Conservation (phyloP, 2,329 filamentous ascomycete species). For the Colletotrichum sp. region DNA sequence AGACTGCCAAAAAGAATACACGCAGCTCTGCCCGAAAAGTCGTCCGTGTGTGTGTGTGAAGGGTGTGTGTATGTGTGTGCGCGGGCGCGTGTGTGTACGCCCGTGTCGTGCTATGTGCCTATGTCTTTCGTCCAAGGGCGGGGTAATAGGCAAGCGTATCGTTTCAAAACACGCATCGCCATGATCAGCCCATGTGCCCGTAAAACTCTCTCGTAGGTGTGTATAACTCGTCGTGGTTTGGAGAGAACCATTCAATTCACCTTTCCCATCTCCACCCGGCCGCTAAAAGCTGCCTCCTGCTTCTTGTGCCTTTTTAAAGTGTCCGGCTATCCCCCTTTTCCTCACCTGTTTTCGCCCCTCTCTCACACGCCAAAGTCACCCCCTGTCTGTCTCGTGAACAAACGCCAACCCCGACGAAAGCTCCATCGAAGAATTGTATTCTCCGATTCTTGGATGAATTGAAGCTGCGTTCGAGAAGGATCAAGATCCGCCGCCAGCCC, state of each 20-base stretch:
- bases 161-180: constrained; percentile 14
- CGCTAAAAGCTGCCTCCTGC: neutral
- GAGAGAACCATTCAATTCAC: neutral
- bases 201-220: neutral
- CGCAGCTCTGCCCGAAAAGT: neutral
- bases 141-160: constrained; percentile 5
- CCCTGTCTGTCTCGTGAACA: neutral
- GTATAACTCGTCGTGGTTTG: neutral
- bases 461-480: neutral
- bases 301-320: neutral
- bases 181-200: constrained; percentile 9
- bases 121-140: neutral
- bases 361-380: neutral
- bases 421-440: neutral
- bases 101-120: neutral
- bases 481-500: neutral
- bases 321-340: neutral
- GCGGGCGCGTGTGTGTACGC: neutral
- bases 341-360: neutral
- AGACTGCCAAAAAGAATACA: neutral
- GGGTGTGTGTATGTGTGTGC: neutral
- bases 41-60: neutral
- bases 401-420: neutral
- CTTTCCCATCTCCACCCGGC: neutral
- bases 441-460: neutral